Conservation (phyloP, 2,329 filamentous ascomycete genomes). For the Metarhizium sp. region DNA sequence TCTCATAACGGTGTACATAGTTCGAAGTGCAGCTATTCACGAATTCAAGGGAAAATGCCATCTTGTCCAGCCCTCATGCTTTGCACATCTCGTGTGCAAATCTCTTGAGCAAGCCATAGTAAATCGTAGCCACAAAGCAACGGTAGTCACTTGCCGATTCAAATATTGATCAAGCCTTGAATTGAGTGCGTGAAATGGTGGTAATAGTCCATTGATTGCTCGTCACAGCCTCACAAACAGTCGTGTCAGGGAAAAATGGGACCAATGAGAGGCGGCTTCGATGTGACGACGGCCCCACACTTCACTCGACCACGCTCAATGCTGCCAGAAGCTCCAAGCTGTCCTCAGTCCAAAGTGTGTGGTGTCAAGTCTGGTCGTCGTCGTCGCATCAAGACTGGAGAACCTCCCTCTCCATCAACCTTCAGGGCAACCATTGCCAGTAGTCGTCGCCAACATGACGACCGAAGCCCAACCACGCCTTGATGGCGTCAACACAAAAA, state of each 20-base stretch:
- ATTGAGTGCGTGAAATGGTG: background rate
- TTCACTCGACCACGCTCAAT: background rate
- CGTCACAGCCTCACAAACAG: background rate
- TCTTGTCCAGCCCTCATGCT: background rate
- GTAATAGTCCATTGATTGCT: background rate
- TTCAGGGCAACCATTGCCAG: constrained; percentile 19
- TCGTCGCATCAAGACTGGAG: constrained; percentile 10
- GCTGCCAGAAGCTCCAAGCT: constrained; percentile 32
- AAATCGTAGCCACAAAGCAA: background rate
- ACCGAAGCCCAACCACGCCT: constrained; percentile 42
- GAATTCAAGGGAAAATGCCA: background rate
- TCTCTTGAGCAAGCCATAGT: background rate
- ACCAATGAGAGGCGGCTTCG: background rate
- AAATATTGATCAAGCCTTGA: background rate
- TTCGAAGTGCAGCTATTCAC: background rate
- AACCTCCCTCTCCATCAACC: constrained; percentile 26
- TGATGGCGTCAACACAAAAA: constrained; percentile 71
- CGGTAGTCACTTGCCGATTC: background rate
- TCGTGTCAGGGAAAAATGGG: background rate
- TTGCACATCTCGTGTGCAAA: background rate
- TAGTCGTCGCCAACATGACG: constrained; percentile 33
- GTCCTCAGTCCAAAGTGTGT: constrained; percentile 23
- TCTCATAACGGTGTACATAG: background rate
- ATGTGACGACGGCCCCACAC: background rate
- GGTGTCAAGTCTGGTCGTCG: background rate